Evolutionary conservation across 1,284 basidiomycete genomes (phyloP), one percentile per base, ranked within the genome.

Genomic region (Papiliotrema nemorosa): DNA sequence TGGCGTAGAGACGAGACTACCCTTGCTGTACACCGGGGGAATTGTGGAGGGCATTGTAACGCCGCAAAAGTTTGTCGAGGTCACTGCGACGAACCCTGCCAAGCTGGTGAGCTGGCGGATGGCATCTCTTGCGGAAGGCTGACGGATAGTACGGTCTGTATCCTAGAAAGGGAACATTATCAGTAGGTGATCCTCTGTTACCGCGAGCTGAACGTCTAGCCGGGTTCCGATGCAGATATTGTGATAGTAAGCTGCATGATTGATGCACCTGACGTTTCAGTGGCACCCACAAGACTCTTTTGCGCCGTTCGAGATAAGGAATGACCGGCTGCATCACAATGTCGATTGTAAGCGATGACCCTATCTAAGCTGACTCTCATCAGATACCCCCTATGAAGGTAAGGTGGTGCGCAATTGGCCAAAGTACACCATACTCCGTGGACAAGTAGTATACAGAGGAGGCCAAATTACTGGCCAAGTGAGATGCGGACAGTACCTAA

Each of bases 301-400:
- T 16, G 37, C 14, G 25, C 49, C 49, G 10, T 49, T 52, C 31
- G 33, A 22, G 5, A 35, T 55, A 10, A 40, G 40, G 4, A 51
- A 55, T 20, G 26, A 34, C 6, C 25, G 45, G 7, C 46, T 59
- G 6, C 57, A 59, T 46, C 57, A 59, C 45, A 48, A 47, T 33
- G 52, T 45, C 9, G 57, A 59, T 29, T 59, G 53, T 55, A 27
- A 39, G 49, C 36, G 6, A 14, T 12, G 20, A 10, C 21, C 12
- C 5, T 21, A 25, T n/a, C n/a, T 13, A 2, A 20, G 20, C 5
- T 26, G 12, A 24, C 44, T 48, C 9, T 25, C 20, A 21, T 10
- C 45, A 55, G 53, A 59, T 34, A 56, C 54, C n/a, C 57, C 57
- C 4, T 59, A 52, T 35, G 54, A 59, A 44, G 57, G 57, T 13